Evolutionary conservation across 352 stramenopile genomes (phyloP), one percentile per base, ranked within the genome.

Genomic region (Globisporangium megalacanthum): DNA sequence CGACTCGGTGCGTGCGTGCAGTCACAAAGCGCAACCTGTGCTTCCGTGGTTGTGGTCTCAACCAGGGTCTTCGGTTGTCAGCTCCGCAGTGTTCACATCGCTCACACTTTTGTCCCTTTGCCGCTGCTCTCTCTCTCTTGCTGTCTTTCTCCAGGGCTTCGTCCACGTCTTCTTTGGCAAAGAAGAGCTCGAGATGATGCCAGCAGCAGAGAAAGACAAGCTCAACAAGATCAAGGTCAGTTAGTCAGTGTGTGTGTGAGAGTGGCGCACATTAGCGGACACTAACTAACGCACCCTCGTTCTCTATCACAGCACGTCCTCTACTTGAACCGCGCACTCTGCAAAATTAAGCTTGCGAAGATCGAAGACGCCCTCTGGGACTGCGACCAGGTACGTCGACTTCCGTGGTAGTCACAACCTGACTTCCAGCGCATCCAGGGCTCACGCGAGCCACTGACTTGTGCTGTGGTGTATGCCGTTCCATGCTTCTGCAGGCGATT

Each of bases 91-190:
- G 25, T 29, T 29, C 25, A 29, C 25, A 22, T 36, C 13, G n/a
- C 47, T 15, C 47, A 8, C 25, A 42, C n/a, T 10, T 35, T 22
- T 4, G 11, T 35, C 13, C 48, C 44, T 22, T 19, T 53, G 53
- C 52, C 68, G 11, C 54, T 33, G n/a, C 55, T 49, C 10, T 37
- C 11, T 5, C 25, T 55, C 9, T 29, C 25, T 29, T 29, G 25
- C 25, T 29, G 25, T 29, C 25, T 29, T 29, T 29, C 25, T 29
- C 20, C 54, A 93, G 83, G 83, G 82, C 6, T 94, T 94, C 51
- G 84, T 94, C 4, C 79, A 92, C 64, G 88, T 92, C 15, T 94
- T 94, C 58, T 94, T 84, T 59, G 73, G 72, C 33, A 94, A 94
- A 52, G 84, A 94, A 49, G 84, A 94, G 60, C 88, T 84, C 79